Base-by-base conservation (phyloP, 1,139 yeast species). In the Candida sojae region DNA sequence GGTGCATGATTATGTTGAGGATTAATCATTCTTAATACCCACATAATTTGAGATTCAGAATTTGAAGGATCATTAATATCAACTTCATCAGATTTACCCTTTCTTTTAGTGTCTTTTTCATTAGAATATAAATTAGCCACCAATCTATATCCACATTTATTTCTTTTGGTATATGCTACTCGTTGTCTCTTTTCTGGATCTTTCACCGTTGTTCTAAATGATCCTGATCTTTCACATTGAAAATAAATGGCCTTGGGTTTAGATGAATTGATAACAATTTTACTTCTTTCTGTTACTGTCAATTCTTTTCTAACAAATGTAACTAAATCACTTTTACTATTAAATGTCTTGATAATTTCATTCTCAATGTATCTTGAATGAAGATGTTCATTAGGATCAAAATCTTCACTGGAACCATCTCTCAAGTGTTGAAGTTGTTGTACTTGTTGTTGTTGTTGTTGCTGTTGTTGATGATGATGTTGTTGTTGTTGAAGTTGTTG, bases 171-270 rank as follows among this genome's bases (percentile, higher is more conserved):
- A 62, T 75, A 76, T n/a, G 80, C 81, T 28, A 75, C 78, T 55
- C 81, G 61, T 57, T 76, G 80, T 62, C 81, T 66, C 62, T 73
- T 73, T 41, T 72, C 56, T 11, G 77, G 67, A 52, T 75, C 80
- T 61, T 75, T 75, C 45, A 76, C 81, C 1, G 81, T 76, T 41
- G 81, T 76, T 58, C 81, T 64, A 56, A 75, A 76, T 26, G 71
- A 64, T 1, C 81, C 81, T 7, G 76, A 68, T 47, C 79, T 62
- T 57, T 76, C 81, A 58, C 81, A 76, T 58, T 75, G 80, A 62
- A 75, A 76, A 59, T 76, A 76, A 12, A 76, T 77, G 2, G 81
- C 81, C 59, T 76, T 75, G 23, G 80, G 79, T 58, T 76, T 76
- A 25, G 79, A 73, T 33, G 77, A 71, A 58, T 74, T 74, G 56